phyloP scores from a whole-genome alignment of 176 grass and related monocot genomes.

The Avena eriantha region DNA sequence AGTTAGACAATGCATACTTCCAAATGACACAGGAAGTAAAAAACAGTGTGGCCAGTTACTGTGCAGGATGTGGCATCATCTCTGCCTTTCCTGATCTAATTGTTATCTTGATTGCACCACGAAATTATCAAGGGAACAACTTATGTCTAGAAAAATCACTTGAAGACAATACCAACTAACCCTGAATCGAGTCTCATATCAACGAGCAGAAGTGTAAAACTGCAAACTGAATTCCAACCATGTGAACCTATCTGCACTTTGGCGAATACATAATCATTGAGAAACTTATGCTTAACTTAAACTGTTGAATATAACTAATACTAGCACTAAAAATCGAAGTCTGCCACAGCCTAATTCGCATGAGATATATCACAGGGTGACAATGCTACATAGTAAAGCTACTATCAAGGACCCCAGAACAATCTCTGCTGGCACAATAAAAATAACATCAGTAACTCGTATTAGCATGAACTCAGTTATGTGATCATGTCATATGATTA shows the following conservation, averaged over 20 bases:
- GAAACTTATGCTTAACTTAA: neutral
- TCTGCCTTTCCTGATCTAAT: neutral
- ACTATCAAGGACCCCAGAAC: neutral
- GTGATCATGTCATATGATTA: neutral
- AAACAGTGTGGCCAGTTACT: neutral
- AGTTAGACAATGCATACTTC: neutral
- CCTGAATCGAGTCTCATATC: neutral
- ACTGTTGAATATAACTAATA: slow-evolving; percentile 17
- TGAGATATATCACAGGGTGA: neutral
- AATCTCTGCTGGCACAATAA: neutral
- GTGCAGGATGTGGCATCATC: neutral
- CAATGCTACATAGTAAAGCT: neutral
- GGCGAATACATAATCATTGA: neutral
- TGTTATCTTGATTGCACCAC: slow-evolving; percentile 4
- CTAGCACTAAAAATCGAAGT: neutral
- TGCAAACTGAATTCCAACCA: neutral
- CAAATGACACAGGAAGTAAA: neutral
- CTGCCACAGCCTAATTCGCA: neutral
- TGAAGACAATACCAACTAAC: neutral
- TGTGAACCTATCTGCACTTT: neutral
- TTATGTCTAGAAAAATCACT: slow-evolving; percentile 11
- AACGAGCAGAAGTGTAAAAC: neutral
- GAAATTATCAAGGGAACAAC: slow-evolving; percentile 19
- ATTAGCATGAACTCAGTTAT: neutral
- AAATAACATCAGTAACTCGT: neutral